These are phyloP conservation scores for Pseudocercospora cruenta DNA, from an alignment of 2,329 filamentous ascomycete species.

Conservation along the genomic window DNA sequence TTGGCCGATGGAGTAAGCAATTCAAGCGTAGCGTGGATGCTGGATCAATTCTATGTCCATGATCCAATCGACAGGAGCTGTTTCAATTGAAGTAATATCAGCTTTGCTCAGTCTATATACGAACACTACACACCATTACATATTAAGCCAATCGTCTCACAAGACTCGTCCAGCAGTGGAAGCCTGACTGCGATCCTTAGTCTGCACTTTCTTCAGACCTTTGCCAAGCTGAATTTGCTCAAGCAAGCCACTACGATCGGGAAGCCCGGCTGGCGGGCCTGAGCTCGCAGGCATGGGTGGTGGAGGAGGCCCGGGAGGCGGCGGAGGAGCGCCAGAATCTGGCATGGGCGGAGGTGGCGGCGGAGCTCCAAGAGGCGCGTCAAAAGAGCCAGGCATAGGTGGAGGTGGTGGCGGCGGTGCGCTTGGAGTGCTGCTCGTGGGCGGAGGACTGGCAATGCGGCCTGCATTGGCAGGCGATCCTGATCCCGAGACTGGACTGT, in stretches of 20 bases:
- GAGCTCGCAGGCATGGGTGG: constrained; percentile 42
- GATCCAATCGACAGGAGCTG: neutral
- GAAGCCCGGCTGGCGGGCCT: constrained; percentile 45
- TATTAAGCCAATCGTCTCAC: constrained; percentile 20
- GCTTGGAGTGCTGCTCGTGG: constrained; percentile 56
- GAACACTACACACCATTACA: constrained; percentile 1
- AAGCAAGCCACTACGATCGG: constrained; percentile 64
- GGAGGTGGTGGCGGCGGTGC: constrained; percentile 50
- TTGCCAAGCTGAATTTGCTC: constrained; percentile 82
- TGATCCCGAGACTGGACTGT: constrained; percentile 54
- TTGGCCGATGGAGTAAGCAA: constrained; percentile 23
- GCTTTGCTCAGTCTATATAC: constrained; percentile 5
- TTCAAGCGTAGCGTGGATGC: constrained; percentile 17
- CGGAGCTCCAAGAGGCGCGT: constrained; percentile 50
- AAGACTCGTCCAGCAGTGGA: constrained; percentile 74
- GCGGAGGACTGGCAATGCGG: constrained; percentile 44
- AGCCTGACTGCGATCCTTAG: constrained; percentile 80
- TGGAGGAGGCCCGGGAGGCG: constrained; percentile 42
- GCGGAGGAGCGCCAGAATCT: constrained; percentile 50
- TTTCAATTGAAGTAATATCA: neutral
- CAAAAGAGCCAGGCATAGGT: constrained; percentile 48
- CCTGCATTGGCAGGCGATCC: constrained; percentile 41
- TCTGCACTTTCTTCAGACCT: constrained; percentile 81
- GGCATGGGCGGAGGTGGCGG: constrained; percentile 48
- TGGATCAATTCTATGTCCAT: constrained; percentile 18